phyloP scores from a whole-genome alignment of 768 basidiomycete genomes.

The Mycena belliarum region DNA sequence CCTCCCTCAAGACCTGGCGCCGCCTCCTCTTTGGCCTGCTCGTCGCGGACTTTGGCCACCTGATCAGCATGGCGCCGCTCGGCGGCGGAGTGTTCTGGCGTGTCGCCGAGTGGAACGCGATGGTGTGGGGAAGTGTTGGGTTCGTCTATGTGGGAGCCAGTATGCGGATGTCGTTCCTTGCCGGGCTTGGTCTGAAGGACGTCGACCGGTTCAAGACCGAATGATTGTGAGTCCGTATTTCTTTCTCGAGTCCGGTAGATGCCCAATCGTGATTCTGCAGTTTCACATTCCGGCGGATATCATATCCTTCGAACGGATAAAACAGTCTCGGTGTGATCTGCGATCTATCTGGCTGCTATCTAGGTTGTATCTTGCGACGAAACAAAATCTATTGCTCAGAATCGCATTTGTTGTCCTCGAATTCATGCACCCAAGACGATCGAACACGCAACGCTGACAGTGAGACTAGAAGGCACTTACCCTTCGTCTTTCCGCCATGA shows the following conservation, averaged over 20 bases:
- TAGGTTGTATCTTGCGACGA: too few relatives aligned
- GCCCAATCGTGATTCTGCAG: too few relatives aligned
- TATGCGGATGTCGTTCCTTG: slow-evolving; percentile 43
- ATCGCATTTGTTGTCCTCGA: slow-evolving; percentile 93
- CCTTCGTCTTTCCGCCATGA: slow-evolving; percentile 81
- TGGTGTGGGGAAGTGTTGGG: slow-evolving; percentile 56
- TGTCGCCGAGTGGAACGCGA: slow-evolving; percentile 51
- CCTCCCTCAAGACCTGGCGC: slow-evolving; percentile 42
- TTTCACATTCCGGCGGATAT: too few relatives aligned
- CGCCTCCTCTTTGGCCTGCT: slow-evolving; percentile 44
- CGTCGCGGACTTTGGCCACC: slow-evolving; percentile 51
- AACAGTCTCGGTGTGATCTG: slow-evolving; percentile 48
- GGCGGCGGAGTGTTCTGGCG: slow-evolving; percentile 44
- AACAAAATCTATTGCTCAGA: slow-evolving; percentile 42
- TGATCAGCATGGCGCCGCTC: slow-evolving; percentile 45
- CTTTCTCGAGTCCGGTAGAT: too few relatives aligned
- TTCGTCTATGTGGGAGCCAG: slow-evolving; percentile 51
- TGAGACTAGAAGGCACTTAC: too few relatives aligned
- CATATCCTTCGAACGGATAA: too few relatives aligned
- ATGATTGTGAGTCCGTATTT: slow-evolving; percentile 5
- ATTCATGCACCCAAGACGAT: slow-evolving; percentile 93
- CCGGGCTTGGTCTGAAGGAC: slow-evolving; percentile 33
- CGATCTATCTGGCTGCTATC: neutral
- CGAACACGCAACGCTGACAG: slow-evolving; percentile 99
- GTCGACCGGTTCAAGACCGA: slow-evolving; percentile 1